These are phyloP conservation scores for Aquilaria malaccensis DNA, from an alignment of 345 rosid species.

Conservation along the genomic window DNA sequence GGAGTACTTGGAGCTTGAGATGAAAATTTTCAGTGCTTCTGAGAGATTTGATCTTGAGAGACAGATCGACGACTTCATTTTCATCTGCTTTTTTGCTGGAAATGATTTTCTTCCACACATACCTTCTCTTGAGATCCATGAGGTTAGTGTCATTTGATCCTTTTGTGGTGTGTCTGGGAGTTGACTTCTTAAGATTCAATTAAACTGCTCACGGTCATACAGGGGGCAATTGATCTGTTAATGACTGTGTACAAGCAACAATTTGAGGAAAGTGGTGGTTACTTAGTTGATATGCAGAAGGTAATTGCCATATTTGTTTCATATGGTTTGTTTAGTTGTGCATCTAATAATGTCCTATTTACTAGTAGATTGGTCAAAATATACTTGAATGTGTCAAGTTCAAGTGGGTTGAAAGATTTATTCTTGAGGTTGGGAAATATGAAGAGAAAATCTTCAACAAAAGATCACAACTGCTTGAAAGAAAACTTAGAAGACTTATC, in stretches of 20 bases:
- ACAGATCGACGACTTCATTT: conserved; percentile 18
- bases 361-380: conserved; percentile 9
- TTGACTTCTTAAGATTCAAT: background rate
- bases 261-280: conserved; percentile 21
- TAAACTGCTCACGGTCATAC: background rate
- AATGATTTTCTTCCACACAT: conserved; percentile 30
- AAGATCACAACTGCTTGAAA: conserved; percentile 9
- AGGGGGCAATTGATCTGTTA: conserved; percentile 21
- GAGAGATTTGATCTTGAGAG: conserved; percentile 13
- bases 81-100: conserved; percentile 23
- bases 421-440: conserved; percentile 15
- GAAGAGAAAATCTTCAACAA: conserved; percentile 30
- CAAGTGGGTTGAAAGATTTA: conserved; percentile 23
- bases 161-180: background rate
- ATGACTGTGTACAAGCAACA: conserved; percentile 23
- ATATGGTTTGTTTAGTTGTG: background rate
- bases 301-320: conserved; percentile 7
- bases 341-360: background rate
- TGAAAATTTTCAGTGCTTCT: conserved; percentile 10
- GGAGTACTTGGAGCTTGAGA: conserved; percentile 18
- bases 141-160: conserved; percentile 10
- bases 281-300: conserved; percentile 21
- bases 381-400: conserved; percentile 12
- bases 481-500: conserved; percentile 1
- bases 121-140: conserved; percentile 21